phyloP scores from a whole-genome alignment of 2,329 filamentous ascomycete species.

The Colletotrichum lini region DNA sequence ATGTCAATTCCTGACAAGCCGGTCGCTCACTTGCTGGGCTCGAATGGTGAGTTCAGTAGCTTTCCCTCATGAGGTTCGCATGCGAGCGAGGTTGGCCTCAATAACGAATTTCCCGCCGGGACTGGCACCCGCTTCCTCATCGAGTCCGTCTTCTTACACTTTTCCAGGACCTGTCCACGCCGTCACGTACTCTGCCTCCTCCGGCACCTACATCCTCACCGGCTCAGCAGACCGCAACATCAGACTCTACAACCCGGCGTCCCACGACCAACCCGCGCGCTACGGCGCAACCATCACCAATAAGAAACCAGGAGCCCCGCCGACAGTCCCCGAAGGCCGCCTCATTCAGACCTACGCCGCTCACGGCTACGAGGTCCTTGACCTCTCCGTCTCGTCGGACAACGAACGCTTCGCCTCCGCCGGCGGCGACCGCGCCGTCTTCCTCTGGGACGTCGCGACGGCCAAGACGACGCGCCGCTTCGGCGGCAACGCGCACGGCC shows the following conservation, averaged over 20 bases:
- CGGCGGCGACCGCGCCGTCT: constrained; percentile 91
- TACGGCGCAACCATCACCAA: constrained; percentile 48
- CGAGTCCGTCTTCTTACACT: constrained; percentile 15
- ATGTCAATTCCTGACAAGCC: constrained; percentile 66
- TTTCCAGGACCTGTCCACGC: constrained; percentile 78
- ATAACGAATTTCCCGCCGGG: no score
- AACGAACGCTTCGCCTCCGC: constrained; percentile 90
- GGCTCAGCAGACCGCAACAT: constrained; percentile 89
- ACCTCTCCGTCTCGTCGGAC: constrained; percentile 79
- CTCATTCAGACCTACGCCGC: constrained; percentile 91
- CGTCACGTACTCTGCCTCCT: constrained; percentile 79
- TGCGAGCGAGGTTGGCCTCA: background rate
- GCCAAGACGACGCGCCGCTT: constrained; percentile 85
- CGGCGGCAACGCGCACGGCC: constrained; percentile 71
- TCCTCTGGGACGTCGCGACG: constrained; percentile 93
- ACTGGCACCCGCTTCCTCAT: background rate
- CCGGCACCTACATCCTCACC: constrained; percentile 85
- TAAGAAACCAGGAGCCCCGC: constrained; percentile 53
- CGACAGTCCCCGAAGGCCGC: constrained; percentile 61
- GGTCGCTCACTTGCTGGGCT: constrained; percentile 69
- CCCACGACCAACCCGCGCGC: constrained; percentile 44
- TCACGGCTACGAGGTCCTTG: constrained; percentile 93
- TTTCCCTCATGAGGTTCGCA: background rate
- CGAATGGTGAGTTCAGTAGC: constrained; percentile 65
- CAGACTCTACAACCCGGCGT: constrained; percentile 86